Evolutionary conservation across 2,329 filamentous ascomycete species (phyloP).

Genomic region (Talaromyces rugulosus): DNA sequence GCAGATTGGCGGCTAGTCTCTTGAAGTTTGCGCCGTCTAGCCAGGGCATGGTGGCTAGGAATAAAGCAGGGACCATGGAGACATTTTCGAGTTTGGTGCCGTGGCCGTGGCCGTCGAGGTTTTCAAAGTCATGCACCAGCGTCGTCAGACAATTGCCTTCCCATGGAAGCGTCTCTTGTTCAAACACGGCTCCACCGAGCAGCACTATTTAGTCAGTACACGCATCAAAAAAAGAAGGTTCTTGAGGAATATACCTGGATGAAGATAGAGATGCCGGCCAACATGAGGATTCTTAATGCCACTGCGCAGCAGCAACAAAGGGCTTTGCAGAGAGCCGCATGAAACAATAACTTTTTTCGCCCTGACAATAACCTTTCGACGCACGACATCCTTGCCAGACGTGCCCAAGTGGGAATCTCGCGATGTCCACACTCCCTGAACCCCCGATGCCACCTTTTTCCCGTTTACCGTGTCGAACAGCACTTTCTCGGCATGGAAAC

Average conservation of each 20-base stretch:
- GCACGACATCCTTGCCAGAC: conserved; percentile 47
- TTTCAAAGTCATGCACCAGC: conserved; percentile 72
- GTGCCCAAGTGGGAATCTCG: conserved; percentile 61
- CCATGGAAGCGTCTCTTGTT: conserved; percentile 67
- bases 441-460: conserved; percentile 60
- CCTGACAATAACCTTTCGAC: conserved; percentile 64
- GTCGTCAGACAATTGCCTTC: conserved; percentile 76
- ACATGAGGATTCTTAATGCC: conserved; percentile 78
- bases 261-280: conserved; percentile 75
- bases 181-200: conserved; percentile 56
- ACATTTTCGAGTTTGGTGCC: conserved; percentile 76
- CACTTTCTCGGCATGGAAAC: conserved; percentile 67
- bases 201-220: conserved; percentile 25
- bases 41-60: conserved; percentile 64
- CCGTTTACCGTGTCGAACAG: conserved; percentile 57
- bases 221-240: not conserved
- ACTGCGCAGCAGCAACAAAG: conserved; percentile 70
- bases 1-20: conserved; percentile 62
- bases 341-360: conserved; percentile 80
- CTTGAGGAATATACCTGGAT: conserved; percentile 58
- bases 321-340: conserved; percentile 70
- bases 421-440: conserved; percentile 71
- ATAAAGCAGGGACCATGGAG: conserved; percentile 67
- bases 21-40: conserved; percentile 67
- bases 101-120: conserved; percentile 75